Base-by-base conservation (phyloP, 2,329 filamentous ascomycete genomes). In the Chrysosphaeria jannelii region DNA sequence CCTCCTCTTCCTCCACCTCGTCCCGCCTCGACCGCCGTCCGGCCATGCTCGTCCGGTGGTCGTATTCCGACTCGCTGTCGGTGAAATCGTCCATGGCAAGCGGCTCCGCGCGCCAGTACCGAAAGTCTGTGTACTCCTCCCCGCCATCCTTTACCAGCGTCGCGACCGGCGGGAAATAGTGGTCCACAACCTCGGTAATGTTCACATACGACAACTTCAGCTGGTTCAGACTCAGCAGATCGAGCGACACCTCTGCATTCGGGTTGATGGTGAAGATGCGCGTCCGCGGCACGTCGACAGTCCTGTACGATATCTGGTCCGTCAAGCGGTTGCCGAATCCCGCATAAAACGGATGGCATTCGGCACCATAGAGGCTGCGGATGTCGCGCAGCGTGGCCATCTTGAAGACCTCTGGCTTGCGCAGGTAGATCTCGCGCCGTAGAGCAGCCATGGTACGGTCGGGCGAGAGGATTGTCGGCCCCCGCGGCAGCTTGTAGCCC, bases 351-450 rank as follows among this genome's bases (percentile, higher is more conserved):
- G 85, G 81, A 10, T 67, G 76, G 20, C 61, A 53, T 13, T 70
- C 63, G 0, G 61, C 53, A 3, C 64, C 67, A 38, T 91, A 97
- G 1, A 97, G 54, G 28, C 68, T 74, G 39, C 79, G 66, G 34
- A 97, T 93, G 41, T 97, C 85, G 19, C 85, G 66, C 11, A 97
- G 49, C 31, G 85, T 97, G 3, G 85, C 78, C 88, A 97, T 97
- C 46, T 97, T 97, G 60, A 97, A 97, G 6, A 97, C 76, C 39
- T 97, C 79, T 0, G 85, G 88, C 42, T 97, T 93, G 25, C 85
- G 64, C 13, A 97, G 54, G 40, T 97, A 97, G 5, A 97, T 63
- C 41, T 97, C 85, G 22, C 85, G 65, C 27, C 85, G 59, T 14
- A 97, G 46, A 1, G 85, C 88, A 6, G 88, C 79, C 47, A 93